Evolutionary conservation across 441 rosid genomes (phyloP), one percentile per base, ranked within the genome.

Genomic region (Corymbia calophylla): DNA sequence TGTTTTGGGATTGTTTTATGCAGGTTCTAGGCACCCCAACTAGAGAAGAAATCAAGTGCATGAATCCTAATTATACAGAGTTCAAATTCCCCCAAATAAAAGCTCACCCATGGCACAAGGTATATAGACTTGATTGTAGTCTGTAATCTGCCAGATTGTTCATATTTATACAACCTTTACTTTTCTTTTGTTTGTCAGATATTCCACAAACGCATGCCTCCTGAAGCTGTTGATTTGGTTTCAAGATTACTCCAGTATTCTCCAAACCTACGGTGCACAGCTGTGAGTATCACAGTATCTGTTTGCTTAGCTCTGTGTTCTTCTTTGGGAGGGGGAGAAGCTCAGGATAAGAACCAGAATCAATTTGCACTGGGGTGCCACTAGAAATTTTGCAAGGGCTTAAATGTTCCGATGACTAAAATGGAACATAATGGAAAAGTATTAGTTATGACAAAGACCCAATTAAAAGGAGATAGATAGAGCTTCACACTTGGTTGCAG

Each of bases 21-120:
- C 90, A 97, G 99, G 97, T 98, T 87, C 93, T 98, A 93, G 99
- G 99, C 84, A 98, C 99, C 87, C 99, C 99, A 53, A 96, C 99
- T 2, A 94, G 99, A 91, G 99, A 98, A 92, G 99, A 98, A 94
- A 98, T 97, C 87, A 96, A 96, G 88, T 98, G 99, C 95, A 98
- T 98, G 99, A 97, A 98, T 87, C 99, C 99, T 48, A 94, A 97
- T 90, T 97, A 98, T 91, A 98, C 98, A 0, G 99, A 98, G 91
- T 96, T 95, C 93, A 98, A 96, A 88, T 97, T 97, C 88, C 99
- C 99, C 90, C 99, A 97, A 94, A 97, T 97, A 68, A 97, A 97
- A 92, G 97, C 99, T 91, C 99, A 96, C 91, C 99, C 99, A 21
- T 97, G 99, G 99, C 99, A 97, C 93, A 98, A 98, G 98, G 99